Base-by-base conservation (phyloP, 805 yeast species). In the Starmerella etchellsii region DNA sequence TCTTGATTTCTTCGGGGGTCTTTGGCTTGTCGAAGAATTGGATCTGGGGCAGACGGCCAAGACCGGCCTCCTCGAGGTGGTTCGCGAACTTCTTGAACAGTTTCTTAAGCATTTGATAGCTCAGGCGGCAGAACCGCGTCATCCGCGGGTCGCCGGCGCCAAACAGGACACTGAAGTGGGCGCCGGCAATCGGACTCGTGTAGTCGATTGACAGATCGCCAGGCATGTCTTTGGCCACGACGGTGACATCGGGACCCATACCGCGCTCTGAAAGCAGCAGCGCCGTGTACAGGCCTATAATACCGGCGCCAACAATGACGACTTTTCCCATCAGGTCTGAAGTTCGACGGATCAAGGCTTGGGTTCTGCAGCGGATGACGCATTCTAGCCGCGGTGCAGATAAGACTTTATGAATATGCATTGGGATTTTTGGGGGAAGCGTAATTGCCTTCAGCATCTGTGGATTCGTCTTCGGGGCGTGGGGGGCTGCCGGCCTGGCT, bases 161-260 rank as follows among this genome's bases (percentile, higher is more conserved):
- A 35, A 78, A 76, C 11, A 33, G 44, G 46, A 71, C 65, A 2
- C 76, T 68, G 52, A 73, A 73, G 54, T 74, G 73, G 6, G 75
- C 78, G 21, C 79, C 79, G 0, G 94, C 94, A 71, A 79, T 78
- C 0, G 94, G 94, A 0, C 87, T 78, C 1, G 94, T 76, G 57
- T 78, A 82, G 37, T 71, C 65, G 43, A 72, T 71, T 3, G 84
- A 74, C 48, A 74, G 78, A 53, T 82, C 94, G 4, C 93, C 94
- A 2, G 94, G 93, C 29, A 77, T 58, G 50, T 68, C 71, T 53
- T 78, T 72, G 7, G 82, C 88, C 16, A 77, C 50, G 2, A 81
- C 68, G 4, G 72, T 65, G 46, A 82, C 69, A 4, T 69, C 59
- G 1, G 54, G 41, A 20, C 50, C 53, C 2, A 65, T 64, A 10